A percentile compares a stretch with the other conserved stretches of the same genome.
These are phyloP conservation scores for Oryza longistaminata DNA, from an alignment of 176 grass and related monocot species.

Conservation along the genomic window DNA sequence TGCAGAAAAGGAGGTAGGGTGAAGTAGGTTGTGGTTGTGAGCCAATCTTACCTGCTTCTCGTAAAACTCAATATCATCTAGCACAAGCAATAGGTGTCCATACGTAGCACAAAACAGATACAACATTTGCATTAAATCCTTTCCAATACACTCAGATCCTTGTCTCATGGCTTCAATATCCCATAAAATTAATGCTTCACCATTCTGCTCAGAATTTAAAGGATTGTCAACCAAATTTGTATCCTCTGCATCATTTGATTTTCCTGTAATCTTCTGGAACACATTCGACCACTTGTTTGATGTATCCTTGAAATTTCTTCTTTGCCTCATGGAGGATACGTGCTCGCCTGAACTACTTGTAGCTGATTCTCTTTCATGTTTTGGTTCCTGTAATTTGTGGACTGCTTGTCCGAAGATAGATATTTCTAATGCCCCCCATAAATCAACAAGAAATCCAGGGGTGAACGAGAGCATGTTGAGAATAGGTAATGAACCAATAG, in stretches of 20 bases:
- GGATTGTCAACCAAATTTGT: constrained; percentile 42
- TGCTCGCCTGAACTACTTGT: constrained; percentile 49
- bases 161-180: constrained; percentile 83
- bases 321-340: constrained; percentile 59
- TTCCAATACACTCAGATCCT: constrained; percentile 59
- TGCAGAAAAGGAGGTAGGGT: not conserved
- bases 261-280: constrained; percentile 83
- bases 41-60: constrained; percentile 73
- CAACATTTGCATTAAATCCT: constrained; percentile 58
- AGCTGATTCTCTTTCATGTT: constrained; percentile 41
- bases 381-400: constrained; percentile 42
- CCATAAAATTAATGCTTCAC: constrained; percentile 66
- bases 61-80: constrained; percentile 98
- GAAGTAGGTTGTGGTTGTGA: not conserved
- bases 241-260: constrained; percentile 55
- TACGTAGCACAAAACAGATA: constrained; percentile 94
- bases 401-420: constrained; percentile 53
- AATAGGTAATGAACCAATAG: constrained; percentile 68
- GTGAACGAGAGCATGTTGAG: constrained; percentile 95
- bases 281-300: constrained; percentile 87
- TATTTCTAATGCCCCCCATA: constrained; percentile 72
- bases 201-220: constrained; percentile 46
- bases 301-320: constrained; percentile 67
- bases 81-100: constrained; percentile 84
- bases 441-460: constrained; percentile 84